Conservation (phyloP, 345 rosid genomes). For the Camelina hispida region DNA sequence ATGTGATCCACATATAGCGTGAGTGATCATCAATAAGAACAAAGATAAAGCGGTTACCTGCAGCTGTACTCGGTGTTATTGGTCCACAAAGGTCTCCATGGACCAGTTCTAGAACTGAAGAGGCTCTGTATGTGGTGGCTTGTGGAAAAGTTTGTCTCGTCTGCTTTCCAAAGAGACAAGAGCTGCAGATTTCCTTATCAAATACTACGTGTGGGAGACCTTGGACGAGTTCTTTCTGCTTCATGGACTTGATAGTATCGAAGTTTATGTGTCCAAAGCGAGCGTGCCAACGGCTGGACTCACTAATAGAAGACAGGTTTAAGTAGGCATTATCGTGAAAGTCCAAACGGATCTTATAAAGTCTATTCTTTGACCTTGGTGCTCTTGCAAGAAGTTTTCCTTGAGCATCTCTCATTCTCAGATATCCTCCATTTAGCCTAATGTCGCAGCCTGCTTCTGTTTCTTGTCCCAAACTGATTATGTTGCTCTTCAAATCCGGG, state of each 20-base stretch:
- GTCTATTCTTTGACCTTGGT: accelerated
- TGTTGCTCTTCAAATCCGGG: too few species aligned
- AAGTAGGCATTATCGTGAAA: accelerated
- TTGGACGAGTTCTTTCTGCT: too few species aligned
- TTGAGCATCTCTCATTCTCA: background rate
- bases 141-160: background rate
- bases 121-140: background rate
- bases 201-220: too few species aligned
- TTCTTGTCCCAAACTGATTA: background rate
- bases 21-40: background rate
- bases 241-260: too few species aligned
- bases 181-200: too few species aligned
- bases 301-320: background rate
- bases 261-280: too few species aligned
- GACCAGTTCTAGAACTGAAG: accelerated
- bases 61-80: background rate
- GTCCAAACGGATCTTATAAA: background rate
- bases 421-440: background rate
- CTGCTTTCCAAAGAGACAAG: too few species aligned
- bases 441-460: background rate
- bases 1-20: background rate
- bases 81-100: background rate
- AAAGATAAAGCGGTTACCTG: background rate
- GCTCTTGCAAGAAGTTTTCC: background rate
- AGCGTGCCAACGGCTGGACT: too few species aligned